Conservation (phyloP, 129 eudicot genomes). For the Centaurea solstitialis region DNA sequence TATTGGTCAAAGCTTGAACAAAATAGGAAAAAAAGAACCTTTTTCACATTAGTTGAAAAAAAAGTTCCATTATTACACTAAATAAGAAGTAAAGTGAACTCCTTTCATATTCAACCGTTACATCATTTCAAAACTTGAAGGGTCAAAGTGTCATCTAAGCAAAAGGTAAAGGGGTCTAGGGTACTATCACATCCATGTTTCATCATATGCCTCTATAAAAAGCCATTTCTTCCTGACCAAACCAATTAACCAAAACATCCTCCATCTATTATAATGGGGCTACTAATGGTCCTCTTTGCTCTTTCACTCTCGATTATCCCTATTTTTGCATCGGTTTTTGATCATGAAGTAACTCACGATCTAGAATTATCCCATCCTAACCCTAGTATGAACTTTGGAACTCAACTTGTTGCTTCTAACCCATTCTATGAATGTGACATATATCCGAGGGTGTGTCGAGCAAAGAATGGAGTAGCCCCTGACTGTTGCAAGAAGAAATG, state of each 20-base stretch:
- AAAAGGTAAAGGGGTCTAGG: background rate
- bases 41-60: background rate
- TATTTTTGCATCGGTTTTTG: background rate
- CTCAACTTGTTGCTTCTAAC: constrained; percentile 24
- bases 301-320: constrained; percentile 14
- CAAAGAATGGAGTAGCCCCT: constrained; percentile 30
- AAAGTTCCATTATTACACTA: background rate
- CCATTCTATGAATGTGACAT: constrained; percentile 38
- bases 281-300: constrained; percentile 7
- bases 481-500: constrained; percentile 54
- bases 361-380: background rate
- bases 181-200: constrained; percentile 1
- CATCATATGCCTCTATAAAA: constrained; percentile 30
- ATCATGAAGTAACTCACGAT: constrained; percentile 3
- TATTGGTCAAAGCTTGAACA: background rate
- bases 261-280: constrained; percentile 22
- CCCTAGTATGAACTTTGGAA: constrained; percentile 17
- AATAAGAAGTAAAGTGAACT: background rate
- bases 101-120: background rate
- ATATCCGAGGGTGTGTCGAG: constrained; percentile 44
- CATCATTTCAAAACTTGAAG: background rate
- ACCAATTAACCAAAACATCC: background rate
- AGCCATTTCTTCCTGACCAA: background rate
- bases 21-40: background rate
- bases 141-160: background rate